These are phyloP conservation scores for Apiotrichum veenhuisii DNA, from an alignment of 1,284 basidiomycete species.

Conservation along the genomic window DNA sequence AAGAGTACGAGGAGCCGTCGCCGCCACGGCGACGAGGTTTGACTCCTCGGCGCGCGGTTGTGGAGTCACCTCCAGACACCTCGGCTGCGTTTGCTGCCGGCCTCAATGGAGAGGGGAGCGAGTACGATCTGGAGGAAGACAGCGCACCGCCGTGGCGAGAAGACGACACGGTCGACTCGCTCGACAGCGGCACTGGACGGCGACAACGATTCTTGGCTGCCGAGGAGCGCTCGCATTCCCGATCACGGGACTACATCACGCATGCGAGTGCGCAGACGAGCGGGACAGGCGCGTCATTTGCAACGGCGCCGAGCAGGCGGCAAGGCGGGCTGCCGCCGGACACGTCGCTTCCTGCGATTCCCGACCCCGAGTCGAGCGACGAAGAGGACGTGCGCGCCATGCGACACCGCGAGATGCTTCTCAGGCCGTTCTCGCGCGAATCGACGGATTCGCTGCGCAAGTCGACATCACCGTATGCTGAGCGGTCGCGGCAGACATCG, in stretches of 20 bases:
- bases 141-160: conserved; percentile 19
- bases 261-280: background rate
- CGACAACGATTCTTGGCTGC: conserved; percentile 8
- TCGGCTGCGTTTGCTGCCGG: conserved; percentile 30
- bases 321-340: background rate
- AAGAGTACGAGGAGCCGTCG: background rate
- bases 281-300: background rate
- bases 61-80: conserved; percentile 16
- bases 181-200: conserved; percentile 4
- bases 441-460: conserved; percentile 4
- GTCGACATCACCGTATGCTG: background rate
- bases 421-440: conserved; percentile 22
- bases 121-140: conserved; percentile 40
- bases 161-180: conserved; percentile 10
- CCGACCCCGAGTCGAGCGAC: conserved; percentile 6
- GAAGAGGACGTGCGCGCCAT: conserved; percentile 20
- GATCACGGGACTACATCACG: background rate
- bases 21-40: background rate
- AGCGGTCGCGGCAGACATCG: background rate
- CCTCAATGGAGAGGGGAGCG: conserved; percentile 13
- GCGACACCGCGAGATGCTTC: conserved; percentile 26
- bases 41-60: background rate
- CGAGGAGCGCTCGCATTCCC: background rate
- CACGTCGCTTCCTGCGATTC: background rate
- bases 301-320: background rate